Conservation (phyloP, 768 basidiomycete species). For the Daedaleopsis sinensis region DNA sequence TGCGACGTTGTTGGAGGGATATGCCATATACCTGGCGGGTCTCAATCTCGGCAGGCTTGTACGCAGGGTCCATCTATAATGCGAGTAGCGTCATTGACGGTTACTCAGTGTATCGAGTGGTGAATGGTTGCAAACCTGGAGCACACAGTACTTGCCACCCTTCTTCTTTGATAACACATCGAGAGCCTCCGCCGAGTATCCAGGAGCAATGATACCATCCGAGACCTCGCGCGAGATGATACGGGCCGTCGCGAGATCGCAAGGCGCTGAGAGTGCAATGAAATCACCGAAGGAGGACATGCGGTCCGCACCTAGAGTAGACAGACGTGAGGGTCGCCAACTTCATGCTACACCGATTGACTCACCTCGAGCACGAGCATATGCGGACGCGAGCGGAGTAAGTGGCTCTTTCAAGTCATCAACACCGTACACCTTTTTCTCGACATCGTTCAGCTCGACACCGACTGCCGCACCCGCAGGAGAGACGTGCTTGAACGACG, state of each 20-base stretch:
- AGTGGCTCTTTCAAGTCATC: slow-evolving; percentile 92
- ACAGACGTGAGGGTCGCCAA: neutral
- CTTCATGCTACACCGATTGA: slow-evolving; percentile 20
- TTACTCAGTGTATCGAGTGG: neutral
- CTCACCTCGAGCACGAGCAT: slow-evolving; percentile 90
- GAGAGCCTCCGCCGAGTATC: slow-evolving; percentile 85
- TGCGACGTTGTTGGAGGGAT: slow-evolving; percentile 85
- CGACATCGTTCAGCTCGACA: slow-evolving; percentile 74
- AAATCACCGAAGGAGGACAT: slow-evolving; percentile 99
- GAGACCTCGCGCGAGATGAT: slow-evolving; percentile 99
- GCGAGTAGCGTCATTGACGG: neutral
- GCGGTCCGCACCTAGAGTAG: slow-evolving; percentile 80
- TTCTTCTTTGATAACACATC: slow-evolving; percentile 96
- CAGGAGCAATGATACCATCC: slow-evolving; percentile 97
- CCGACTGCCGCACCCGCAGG: slow-evolving; percentile 97
- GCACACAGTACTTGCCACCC: slow-evolving; percentile 96
- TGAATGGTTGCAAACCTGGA: slow-evolving; percentile 60
- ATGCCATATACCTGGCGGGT: slow-evolving; percentile 96
- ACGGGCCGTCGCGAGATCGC: slow-evolving; percentile 92
- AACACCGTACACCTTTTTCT: slow-evolving; percentile 95
- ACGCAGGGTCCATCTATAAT: slow-evolving; percentile 85
- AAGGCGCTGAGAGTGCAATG: slow-evolving; percentile 90
- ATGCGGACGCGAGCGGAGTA: slow-evolving; percentile 88
- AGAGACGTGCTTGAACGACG: slow-evolving; percentile 99
- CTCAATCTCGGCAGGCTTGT: slow-evolving; percentile 78